phyloP scores from a whole-genome alignment of 768 basidiomycete genomes.

The Russula emetica region DNA sequence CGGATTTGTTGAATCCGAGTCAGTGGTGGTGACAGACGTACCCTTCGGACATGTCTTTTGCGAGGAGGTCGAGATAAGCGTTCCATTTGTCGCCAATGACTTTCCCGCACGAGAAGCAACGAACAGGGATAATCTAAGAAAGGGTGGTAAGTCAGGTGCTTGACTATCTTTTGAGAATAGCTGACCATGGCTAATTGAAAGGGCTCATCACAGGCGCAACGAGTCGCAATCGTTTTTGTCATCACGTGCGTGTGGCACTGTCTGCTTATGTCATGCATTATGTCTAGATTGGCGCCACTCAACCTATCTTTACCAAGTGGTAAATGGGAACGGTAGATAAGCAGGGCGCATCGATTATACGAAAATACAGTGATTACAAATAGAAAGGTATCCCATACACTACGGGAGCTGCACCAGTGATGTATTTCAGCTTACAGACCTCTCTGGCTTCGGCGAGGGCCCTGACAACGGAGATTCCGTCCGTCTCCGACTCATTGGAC shows the following conservation, averaged over 20 bases:
- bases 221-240: not conserved
- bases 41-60: constrained; percentile 85
- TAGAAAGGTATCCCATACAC: constrained; percentile 96
- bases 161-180: not conserved
- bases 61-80: constrained; percentile 75
- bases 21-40: constrained; percentile 40
- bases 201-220: too few species aligned
- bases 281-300: too few species aligned
- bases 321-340: not conserved
- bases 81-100: constrained; percentile 97
- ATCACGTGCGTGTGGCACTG: not conserved
- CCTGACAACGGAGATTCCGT: constrained; percentile 51
- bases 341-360: not conserved
- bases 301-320: too few species aligned
- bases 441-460: constrained; percentile 80
- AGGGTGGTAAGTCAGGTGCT: not conserved
- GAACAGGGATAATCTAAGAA: constrained; percentile 86
- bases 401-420: constrained; percentile 93
- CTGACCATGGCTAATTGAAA: constrained; percentile 4
- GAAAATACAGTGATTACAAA: constrained; percentile 38
- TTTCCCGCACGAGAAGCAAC: constrained; percentile 96
- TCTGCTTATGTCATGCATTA: not conserved
- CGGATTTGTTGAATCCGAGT: not conserved
- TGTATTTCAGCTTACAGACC: constrained; percentile 82
- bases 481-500: constrained; percentile 25